phyloP scores from a whole-genome alignment of 139 green algal genomes.

The Ostreobium quekettii region DNA sequence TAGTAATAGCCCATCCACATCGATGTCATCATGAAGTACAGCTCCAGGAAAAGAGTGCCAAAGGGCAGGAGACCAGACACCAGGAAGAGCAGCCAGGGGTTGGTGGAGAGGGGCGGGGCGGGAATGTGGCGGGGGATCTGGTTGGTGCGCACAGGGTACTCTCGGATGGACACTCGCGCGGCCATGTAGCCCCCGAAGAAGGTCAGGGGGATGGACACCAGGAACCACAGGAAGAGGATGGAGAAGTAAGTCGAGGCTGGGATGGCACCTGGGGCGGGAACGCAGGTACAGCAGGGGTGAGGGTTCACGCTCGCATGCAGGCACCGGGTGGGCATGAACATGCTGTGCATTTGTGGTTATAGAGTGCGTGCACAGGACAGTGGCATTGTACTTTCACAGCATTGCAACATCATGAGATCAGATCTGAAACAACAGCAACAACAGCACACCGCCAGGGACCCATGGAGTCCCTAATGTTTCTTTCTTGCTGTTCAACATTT shows the following conservation, averaged over 20 bases:
- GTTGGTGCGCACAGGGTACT: conserved; percentile 82
- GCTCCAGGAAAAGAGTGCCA: conserved; percentile 92
- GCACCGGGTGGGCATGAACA: too few species aligned
- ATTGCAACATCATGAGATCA: too few species aligned
- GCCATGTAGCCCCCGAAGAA: conserved; percentile 51
- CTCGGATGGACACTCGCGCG: conserved; percentile 35
- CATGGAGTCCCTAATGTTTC: too few species aligned
- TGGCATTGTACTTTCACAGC: too few species aligned
- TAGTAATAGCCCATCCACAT: conserved; percentile 95
- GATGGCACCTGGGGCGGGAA: conserved; percentile 64
- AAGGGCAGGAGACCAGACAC: conserved; percentile 85
- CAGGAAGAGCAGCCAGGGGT: conserved; percentile 73
- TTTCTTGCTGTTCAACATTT: too few species aligned
- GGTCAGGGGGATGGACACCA: conserved; percentile 73
- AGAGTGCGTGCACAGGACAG: too few species aligned
- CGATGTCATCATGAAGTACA: conserved; percentile 92
- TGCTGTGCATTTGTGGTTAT: too few species aligned
- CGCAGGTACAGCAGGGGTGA: too few species aligned
- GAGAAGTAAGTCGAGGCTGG: conserved; percentile 81
- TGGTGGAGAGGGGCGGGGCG: conserved; percentile 55
- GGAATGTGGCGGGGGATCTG: conserved; percentile 95
- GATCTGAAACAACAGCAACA: too few species aligned
- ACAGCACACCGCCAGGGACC: too few species aligned
- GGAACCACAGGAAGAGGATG: conserved; percentile 81
- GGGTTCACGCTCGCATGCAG: too few species aligned